phyloP scores from a whole-genome alignment of 257 asterid genomes.

The Nicotiana benthamiana region DNA sequence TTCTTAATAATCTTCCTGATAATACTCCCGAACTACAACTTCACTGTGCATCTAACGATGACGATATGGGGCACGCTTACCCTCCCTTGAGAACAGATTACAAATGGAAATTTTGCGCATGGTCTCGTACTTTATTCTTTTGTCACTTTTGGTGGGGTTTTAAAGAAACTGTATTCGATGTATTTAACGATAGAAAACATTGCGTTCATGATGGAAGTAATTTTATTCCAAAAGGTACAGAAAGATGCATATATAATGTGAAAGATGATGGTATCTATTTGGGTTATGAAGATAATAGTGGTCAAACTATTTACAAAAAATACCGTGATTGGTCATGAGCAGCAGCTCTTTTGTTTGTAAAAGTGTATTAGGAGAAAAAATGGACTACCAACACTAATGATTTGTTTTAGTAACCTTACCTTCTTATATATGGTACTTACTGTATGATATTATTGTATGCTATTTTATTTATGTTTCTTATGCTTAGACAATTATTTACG shows the following conservation, averaged over 20 bases:
- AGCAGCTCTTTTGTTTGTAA: neutral
- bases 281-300: neutral
- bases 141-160: neutral
- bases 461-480: too few relatives aligned
- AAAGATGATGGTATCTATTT: neutral
- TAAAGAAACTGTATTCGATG: neutral
- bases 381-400: neutral
- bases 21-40: neutral
- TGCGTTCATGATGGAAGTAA: neutral
- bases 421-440: neutral
- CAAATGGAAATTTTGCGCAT: neutral
- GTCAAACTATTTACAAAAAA: neutral
- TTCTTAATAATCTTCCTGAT: neutral
- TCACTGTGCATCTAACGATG: neutral
- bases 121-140: neutral
- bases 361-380: neutral
- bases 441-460: too few relatives aligned
- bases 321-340: neutral
- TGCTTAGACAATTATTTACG: too few relatives aligned
- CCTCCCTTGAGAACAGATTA: neutral
- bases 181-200: neutral
- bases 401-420: neutral
- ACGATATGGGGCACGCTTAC: neutral
- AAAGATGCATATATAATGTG: neutral
- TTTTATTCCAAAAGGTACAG: neutral